Base-by-base conservation (phyloP, 2,329 filamentous ascomycete genomes). In the Pyricularia sp. region DNA sequence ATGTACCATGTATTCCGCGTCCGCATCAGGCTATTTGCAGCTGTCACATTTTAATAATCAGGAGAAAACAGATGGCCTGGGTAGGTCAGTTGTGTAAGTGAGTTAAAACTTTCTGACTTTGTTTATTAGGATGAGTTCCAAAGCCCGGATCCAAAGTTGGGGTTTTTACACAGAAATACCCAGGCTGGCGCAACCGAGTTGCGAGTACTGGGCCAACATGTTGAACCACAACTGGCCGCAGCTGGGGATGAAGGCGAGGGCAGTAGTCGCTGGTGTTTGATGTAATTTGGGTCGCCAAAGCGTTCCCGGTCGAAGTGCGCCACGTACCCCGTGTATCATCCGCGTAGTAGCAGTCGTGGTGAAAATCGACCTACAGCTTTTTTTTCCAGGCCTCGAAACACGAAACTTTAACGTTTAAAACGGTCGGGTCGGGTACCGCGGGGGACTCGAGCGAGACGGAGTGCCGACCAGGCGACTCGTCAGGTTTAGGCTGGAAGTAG, bases 151-250 rank as follows among this genome's bases (percentile, higher is more conserved):
- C 63, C 55, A 22, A 65, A 65, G 57, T 49, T 61, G 30, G 24
- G 19, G 33, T 55, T 61, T 19, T 35, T 60, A 24, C 55, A 65
- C 8, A 65, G 30, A 30, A 19, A 33, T 57, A 22, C 59, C 62
- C 10, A 16, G 10, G 63, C 7, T 33, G 44, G 61, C 26, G 60
- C 61, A 65, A 12, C 64, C 61, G 16, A 63, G 64, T 3, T 40
- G 4, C 1, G 64, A 62, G 19, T 60, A 65, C 44, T 65, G 44
- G 19, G 40, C 64, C 40, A 65, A 31, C 61, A 62, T 65, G 26
- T 65, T 59, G 44, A 65, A 65, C n/a, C 64, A 63, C 5, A 49
- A 55, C 62, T 65, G 62, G 31, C 65, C 62, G 65, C 65, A 65
- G 9, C 61, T n/a, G 13, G 62, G 62, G 33, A 65, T 33, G 31